A percentile compares a stretch with the other conserved stretches of the same genome.
phyloP scores from a whole-genome alignment of 73 alveolate genomes.

The Symbiodinium natans region DNA sequence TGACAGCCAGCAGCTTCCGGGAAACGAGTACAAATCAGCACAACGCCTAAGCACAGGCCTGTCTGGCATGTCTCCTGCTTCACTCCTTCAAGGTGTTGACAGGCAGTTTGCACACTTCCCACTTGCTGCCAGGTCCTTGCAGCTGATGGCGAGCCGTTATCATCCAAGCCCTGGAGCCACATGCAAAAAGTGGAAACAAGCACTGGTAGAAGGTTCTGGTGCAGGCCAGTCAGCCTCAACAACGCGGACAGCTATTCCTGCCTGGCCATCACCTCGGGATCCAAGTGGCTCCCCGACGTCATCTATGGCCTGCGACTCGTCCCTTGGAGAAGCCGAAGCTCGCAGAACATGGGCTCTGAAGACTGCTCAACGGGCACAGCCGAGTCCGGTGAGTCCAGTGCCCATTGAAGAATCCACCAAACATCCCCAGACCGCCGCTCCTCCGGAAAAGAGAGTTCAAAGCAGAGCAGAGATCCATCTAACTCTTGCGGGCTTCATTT shows the following conservation, averaged over 20 bases:
- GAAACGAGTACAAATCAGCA: neutral
- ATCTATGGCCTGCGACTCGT: neutral
- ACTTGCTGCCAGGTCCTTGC: neutral
- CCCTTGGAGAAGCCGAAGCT: too few species aligned
- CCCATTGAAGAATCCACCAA: neutral
- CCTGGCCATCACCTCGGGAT: neutral
- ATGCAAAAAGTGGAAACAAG: neutral
- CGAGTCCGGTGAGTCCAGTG: neutral
- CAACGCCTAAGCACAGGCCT: neutral
- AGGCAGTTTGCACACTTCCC: neutral
- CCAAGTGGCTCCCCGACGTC: neutral
- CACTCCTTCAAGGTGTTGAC: constrained; percentile 24
- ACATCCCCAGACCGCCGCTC: neutral
- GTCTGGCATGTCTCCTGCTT: constrained; percentile 62
- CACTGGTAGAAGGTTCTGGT: too few species aligned
- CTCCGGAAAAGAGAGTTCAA: neutral
- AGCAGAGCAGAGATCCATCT: neutral
- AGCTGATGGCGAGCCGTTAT: neutral
- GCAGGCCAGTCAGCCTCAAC: too few species aligned
- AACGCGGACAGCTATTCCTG: neutral
- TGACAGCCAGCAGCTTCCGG: neutral
- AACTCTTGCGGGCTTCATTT: neutral
- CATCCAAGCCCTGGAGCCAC: neutral
- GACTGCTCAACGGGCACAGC: too few species aligned
- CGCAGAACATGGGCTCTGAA: too few species aligned